Percentiles rank a stretch among this genome's conserved stretches.
phyloP scores from a whole-genome alignment of 2,329 filamentous ascomycete species.

The Ceratocystis papillata region DNA sequence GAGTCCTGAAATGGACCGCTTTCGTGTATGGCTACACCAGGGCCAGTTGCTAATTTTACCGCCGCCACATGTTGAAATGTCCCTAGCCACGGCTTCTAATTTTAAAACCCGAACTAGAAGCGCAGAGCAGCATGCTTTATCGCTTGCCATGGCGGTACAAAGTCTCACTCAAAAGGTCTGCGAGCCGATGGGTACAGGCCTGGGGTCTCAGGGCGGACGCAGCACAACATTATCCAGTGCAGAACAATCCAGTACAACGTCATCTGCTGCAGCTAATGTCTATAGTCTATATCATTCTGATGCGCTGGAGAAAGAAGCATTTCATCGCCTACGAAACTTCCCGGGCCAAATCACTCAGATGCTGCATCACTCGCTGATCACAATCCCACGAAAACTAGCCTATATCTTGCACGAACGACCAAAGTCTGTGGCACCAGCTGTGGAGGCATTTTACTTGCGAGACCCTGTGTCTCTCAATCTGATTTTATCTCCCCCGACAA shows the following conservation, averaged over 20 bases:
- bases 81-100: not conserved
- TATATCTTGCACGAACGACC: conserved; percentile 66
- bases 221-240: not conserved
- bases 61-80: conserved; percentile 43
- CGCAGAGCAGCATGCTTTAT: conserved; percentile 1
- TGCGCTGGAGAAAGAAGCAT: conserved; percentile 75
- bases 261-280: not conserved
- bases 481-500: conserved; percentile 40
- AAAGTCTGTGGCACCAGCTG: conserved; percentile 65
- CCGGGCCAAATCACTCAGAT: conserved; percentile 63
- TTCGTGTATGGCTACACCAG: conserved; percentile 79
- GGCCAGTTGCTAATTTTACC: conserved; percentile 68
- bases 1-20: conserved; percentile 76
- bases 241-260: too few species aligned
- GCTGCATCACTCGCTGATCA: conserved; percentile 63
- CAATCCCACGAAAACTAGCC: conserved; percentile 71
- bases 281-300: conserved; percentile 53
- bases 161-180: conserved; percentile 10
- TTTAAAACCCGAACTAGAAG: not conserved
- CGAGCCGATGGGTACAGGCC: not conserved
- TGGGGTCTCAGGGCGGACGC: not conserved
- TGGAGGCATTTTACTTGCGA: conserved; percentile 86
- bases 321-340: conserved; percentile 77
- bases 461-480: conserved; percentile 66
- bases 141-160: conserved; percentile 8